These are phyloP conservation scores for Cryptococcus sp. DNA, from an alignment of 1,284 basidiomycete genomes.

Conservation along the genomic window DNA sequence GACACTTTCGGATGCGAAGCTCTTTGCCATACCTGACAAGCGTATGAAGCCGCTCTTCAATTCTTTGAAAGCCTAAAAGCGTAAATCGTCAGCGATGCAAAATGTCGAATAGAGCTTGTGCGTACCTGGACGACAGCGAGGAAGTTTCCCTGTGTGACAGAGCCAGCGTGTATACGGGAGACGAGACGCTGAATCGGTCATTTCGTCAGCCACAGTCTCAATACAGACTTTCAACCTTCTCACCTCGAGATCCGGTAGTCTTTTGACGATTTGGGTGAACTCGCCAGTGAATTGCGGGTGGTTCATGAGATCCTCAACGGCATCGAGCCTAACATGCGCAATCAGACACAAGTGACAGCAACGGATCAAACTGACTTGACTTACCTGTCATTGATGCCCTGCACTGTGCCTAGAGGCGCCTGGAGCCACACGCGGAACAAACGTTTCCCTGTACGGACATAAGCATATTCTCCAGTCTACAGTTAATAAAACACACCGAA, in stretches of 20 bases:
- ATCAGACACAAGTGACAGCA: background rate
- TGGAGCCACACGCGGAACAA: conserved; percentile 93
- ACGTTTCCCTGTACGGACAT: conserved; percentile 66
- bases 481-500: conserved; percentile 63
- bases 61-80: conserved; percentile 68
- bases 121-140: conserved; percentile 72
- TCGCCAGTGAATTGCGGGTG: conserved; percentile 71
- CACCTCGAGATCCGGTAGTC: conserved; percentile 81
- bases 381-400: conserved; percentile 83
- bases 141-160: conserved; percentile 82
- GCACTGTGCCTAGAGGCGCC: conserved; percentile 75
- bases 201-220: conserved; percentile 7
- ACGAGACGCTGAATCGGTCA: conserved; percentile 64
- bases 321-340: conserved; percentile 68
- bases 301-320: conserved; percentile 82
- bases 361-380: conserved; percentile 18
- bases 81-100: background rate
- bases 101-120: conserved; percentile 1
- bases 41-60: conserved; percentile 67
- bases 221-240: conserved; percentile 2
- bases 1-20: conserved; percentile 74
- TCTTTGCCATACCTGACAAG: conserved; percentile 66
- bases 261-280: conserved; percentile 73
- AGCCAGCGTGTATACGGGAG: conserved; percentile 88
- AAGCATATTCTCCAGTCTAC: background rate